Evolutionary conservation across 257 asterid genomes (phyloP).

Genomic region (Agastache rugosa): DNA sequence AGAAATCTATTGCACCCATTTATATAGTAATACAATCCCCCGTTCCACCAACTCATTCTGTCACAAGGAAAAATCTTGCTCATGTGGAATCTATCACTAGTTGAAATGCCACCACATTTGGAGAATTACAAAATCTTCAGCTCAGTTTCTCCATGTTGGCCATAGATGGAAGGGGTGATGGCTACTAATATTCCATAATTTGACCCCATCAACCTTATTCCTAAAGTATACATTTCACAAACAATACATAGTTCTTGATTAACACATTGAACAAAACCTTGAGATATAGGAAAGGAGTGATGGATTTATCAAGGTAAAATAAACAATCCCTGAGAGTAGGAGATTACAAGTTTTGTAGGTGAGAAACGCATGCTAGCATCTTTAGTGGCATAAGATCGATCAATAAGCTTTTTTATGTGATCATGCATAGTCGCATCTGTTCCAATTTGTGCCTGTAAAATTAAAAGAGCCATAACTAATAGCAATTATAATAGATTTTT

Average conservation of each 20-base stretch:
- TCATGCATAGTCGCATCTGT: slow-evolving; percentile 99
- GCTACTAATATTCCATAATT: neutral
- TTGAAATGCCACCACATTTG: slow-evolving; percentile 9
- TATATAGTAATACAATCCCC: neutral
- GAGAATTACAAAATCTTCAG: neutral
- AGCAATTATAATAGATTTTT: neutral
- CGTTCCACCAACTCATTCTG: neutral
- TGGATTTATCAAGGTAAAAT: slow-evolving; percentile 24
- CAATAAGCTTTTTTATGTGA: slow-evolving; percentile 97
- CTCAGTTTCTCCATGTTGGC: neutral
- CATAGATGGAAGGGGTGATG: neutral
- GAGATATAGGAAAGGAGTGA: slow-evolving; percentile 19
- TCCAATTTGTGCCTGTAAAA: slow-evolving; percentile 85
- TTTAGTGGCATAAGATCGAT: slow-evolving; percentile 89
- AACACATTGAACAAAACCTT: slow-evolving; percentile 31
- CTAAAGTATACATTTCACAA: slow-evolving; percentile 16
- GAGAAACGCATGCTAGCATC: slow-evolving; percentile 80
- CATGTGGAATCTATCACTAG: slow-evolving; percentile 2
- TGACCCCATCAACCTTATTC: slow-evolving; percentile 23
- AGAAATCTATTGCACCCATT: neutral
- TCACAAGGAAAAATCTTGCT: neutral
- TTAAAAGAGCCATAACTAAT: slow-evolving; percentile 30
- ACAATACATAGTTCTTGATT: neutral
- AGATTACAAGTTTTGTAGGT: slow-evolving; percentile 88
- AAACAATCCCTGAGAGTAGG: slow-evolving; percentile 34